Evolutionary conservation across 441 rosid genomes (phyloP).

Genomic region (Macaranga tanarius): DNA sequence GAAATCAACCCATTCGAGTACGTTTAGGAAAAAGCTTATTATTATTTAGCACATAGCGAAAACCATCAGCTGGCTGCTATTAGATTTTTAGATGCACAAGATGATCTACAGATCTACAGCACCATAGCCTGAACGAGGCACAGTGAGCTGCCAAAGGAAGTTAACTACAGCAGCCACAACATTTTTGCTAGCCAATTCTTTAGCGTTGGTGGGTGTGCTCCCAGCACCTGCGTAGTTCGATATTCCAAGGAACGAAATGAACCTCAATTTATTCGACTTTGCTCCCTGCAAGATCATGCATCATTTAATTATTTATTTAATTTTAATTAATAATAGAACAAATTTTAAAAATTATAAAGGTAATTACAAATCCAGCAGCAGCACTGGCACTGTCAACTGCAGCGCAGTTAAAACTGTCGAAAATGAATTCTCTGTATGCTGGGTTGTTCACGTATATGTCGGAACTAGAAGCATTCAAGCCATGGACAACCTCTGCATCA

Average conservation of each 20-base stretch:
- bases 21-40: too few relatives aligned
- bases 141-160: neutral
- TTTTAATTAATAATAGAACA: too few relatives aligned
- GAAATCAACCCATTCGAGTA: too few relatives aligned
- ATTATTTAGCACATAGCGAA: too few relatives aligned
- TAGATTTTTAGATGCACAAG: too few relatives aligned
- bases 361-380: neutral
- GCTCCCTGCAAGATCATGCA: neutral
- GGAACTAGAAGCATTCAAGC: neutral
- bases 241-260: neutral
- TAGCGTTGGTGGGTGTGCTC: neutral
- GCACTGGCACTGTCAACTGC: neutral
- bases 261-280: neutral
- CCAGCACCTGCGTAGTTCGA: neutral
- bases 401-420: neutral
- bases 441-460: neutral
- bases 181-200: neutral
- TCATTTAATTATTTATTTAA: neutral
- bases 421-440: constrained; percentile 8
- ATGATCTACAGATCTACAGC: too few relatives aligned
- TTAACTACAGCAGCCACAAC: neutral
- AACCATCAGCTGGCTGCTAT: too few relatives aligned
- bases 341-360: too few relatives aligned
- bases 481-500: neutral
- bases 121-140: neutral